Percentiles rank a stretch among this genome's conserved stretches.
phyloP scores from a whole-genome alignment of 169 alveolate genomes.

The Eimeria necatrix region DNA sequence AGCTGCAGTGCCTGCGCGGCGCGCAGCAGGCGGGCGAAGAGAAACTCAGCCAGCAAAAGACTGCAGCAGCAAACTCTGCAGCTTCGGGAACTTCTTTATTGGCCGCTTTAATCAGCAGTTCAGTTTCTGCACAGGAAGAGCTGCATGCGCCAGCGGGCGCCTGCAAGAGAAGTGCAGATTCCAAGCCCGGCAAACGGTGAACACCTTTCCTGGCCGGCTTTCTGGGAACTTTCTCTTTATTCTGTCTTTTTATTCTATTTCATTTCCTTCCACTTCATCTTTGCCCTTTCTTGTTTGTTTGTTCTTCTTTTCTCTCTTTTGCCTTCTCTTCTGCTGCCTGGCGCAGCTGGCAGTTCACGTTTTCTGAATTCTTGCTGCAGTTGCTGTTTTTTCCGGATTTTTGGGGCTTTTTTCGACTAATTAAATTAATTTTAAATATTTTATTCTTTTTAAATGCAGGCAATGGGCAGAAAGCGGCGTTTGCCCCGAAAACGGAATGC shows the following conservation, averaged over 20 bases:
- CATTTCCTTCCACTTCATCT: too few species aligned
- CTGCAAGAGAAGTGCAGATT: neutral
- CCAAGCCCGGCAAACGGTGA: neutral
- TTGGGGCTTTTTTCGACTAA: neutral
- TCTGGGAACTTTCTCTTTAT: neutral
- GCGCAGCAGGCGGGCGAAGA: neutral
- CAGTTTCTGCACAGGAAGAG: neutral
- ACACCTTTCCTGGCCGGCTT: neutral
- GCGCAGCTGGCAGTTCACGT: neutral
- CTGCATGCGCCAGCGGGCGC: too few species aligned
- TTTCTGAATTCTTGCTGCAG: neutral
- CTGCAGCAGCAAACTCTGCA: neutral
- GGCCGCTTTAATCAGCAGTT: neutral
- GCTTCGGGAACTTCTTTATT: neutral
- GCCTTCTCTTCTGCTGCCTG: neutral
- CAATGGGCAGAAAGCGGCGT: neutral
- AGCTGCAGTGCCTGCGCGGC: conserved; percentile 5
- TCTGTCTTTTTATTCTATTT: too few species aligned
- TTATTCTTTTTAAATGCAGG: neutral
- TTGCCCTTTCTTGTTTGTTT: neutral
- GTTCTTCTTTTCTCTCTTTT: neutral
- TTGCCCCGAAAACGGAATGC: neutral
- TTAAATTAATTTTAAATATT: too few species aligned
- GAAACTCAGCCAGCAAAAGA: neutral
- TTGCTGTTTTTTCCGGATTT: neutral